Evolutionary conservation across 208 protist species (phyloP).

Genomic region (Trypanosoma melophagium): DNA sequence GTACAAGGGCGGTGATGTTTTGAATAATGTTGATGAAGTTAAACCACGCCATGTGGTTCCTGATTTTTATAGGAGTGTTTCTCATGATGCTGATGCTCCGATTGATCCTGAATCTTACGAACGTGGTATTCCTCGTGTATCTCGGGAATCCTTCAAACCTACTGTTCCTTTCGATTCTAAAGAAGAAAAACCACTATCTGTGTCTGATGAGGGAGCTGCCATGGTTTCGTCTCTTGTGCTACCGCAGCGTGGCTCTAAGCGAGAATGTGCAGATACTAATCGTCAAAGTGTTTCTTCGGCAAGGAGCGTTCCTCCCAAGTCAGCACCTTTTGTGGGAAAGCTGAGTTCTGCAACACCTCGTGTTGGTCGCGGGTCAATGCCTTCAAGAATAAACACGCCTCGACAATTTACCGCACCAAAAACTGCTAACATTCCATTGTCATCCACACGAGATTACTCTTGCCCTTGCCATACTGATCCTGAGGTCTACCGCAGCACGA

Average conservation of each 20-base stretch:
- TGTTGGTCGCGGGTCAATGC: too few species aligned
- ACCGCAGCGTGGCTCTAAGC: too few species aligned
- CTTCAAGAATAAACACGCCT: background rate
- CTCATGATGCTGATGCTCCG: slow-evolving; percentile 20
- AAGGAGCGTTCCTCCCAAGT: too few species aligned
- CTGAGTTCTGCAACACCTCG: too few species aligned
- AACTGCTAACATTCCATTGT: slow-evolving; percentile 5
- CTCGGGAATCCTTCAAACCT: slow-evolving; percentile 6
- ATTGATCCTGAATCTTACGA: slow-evolving; percentile 20
- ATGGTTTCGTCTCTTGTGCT: background rate
- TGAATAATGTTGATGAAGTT: background rate
- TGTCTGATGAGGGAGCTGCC: background rate
- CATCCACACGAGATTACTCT: slow-evolving; percentile 37
- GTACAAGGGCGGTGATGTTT: background rate
- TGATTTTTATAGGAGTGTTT: slow-evolving; percentile 23
- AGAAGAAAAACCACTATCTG: slow-evolving; percentile 9
- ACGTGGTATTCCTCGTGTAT: background rate
- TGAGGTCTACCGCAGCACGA: slow-evolving; percentile 26
- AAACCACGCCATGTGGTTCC: slow-evolving; percentile 18
- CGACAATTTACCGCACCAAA: slow-evolving; percentile 16
- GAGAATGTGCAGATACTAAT: too few species aligned
- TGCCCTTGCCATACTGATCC: slow-evolving; percentile 34
- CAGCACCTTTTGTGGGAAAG: too few species aligned
- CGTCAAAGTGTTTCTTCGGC: too few species aligned
- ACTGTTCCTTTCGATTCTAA: slow-evolving; percentile 31